Conservation (phyloP, 106 monocot species). For the Platanthera zijinensis region DNA sequence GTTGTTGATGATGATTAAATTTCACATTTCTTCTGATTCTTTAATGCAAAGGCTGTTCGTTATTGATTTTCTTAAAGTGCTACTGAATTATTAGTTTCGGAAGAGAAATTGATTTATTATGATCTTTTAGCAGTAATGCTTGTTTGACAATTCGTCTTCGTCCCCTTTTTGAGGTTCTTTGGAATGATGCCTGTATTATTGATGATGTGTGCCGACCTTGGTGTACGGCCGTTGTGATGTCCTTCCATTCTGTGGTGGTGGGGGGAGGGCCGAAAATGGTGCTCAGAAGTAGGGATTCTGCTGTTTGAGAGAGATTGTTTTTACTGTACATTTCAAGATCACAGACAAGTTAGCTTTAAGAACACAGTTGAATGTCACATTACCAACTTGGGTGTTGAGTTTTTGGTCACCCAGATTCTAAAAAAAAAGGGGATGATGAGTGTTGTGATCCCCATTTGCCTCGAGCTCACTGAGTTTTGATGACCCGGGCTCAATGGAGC, state of each 20-base stretch:
- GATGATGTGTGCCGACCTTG: neutral
- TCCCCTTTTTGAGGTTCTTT: neutral
- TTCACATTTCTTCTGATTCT: neutral
- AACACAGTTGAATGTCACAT: neutral
- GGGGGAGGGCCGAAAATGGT: neutral
- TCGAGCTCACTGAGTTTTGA: too few relatives aligned
- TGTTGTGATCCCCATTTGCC: too few relatives aligned
- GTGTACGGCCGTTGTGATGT: neutral
- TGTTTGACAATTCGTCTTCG: neutral
- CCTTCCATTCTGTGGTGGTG: neutral
- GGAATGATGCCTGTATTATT: neutral
- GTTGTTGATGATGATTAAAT: neutral
- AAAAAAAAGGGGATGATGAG: too few relatives aligned
- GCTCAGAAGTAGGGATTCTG: neutral
- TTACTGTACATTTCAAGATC: neutral
- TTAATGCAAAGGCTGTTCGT: neutral
- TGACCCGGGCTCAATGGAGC: too few relatives aligned
- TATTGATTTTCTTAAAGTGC: neutral
- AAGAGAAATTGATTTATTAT: neutral
- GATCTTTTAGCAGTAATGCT: neutral
- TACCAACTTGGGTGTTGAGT: neutral
- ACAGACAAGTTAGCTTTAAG: neutral
- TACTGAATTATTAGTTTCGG: neutral
- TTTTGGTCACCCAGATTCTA: too few relatives aligned
- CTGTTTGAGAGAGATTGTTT: neutral